Conservation (phyloP, 495 filamentous ascomycete genomes). For the Corynascus novoguineensis region DNA sequence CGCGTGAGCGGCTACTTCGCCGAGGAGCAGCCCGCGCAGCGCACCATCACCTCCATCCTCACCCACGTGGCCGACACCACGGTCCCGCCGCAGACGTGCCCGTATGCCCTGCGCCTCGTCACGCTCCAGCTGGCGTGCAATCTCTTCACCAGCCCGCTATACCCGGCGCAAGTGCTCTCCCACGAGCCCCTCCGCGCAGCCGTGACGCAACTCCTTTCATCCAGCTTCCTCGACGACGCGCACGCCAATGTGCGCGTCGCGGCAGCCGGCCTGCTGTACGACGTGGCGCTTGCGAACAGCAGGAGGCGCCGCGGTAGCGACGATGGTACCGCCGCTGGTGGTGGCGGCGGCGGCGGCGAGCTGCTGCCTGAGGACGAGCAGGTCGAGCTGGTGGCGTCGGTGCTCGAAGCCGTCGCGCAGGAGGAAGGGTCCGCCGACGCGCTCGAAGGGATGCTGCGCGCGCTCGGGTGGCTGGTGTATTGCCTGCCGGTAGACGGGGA, state of each 20-base stretch:
- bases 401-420: slow-evolving; percentile 66
- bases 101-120: slow-evolving; percentile 79
- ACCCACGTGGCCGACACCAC: slow-evolving; percentile 50
- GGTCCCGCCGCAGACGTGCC: slow-evolving; percentile 36
- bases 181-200: slow-evolving; percentile 33
- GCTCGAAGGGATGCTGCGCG: slow-evolving; percentile 63
- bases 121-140: slow-evolving; percentile 61
- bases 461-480: slow-evolving; percentile 69
- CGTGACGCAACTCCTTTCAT: slow-evolving; percentile 45
- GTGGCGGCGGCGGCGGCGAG: slow-evolving; percentile 52
- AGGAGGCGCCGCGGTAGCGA: slow-evolving; percentile 55
- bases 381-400: slow-evolving; percentile 69
- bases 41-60: slow-evolving; percentile 61
- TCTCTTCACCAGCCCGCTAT: slow-evolving; percentile 58
- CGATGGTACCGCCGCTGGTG: no score
- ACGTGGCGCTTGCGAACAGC: slow-evolving; percentile 67
- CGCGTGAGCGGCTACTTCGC: slow-evolving; percentile 85
- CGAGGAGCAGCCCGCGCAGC: slow-evolving; percentile 62
- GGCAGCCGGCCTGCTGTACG: slow-evolving; percentile 77
- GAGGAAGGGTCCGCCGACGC: slow-evolving; percentile 66
- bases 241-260: slow-evolving; percentile 61
- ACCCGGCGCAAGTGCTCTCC: slow-evolving; percentile 40
- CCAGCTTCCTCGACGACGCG: slow-evolving; percentile 49
- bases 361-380: slow-evolving; percentile 61
- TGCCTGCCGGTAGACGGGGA: slow-evolving; percentile 61